Evolutionary conservation across 2,329 filamentous ascomycete genomes (phyloP), one percentile per base, ranked within the genome.

Genomic region (Ophiostoma montium): DNA sequence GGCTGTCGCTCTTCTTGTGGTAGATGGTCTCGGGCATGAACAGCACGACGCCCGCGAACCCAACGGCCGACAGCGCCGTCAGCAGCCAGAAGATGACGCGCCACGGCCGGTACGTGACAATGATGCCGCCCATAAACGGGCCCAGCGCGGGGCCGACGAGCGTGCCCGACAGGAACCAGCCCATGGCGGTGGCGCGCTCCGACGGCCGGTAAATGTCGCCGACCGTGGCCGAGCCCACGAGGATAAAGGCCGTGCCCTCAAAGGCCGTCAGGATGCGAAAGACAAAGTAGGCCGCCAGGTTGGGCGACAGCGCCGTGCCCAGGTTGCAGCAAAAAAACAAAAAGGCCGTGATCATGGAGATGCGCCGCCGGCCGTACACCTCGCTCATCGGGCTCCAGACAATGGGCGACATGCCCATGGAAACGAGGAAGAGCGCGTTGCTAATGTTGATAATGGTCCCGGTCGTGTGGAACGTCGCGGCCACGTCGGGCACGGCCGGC

Each of bases 31-130:
- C 82, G 0, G 81, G 80, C 18, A 85, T 70, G 31, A 84, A 65
- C 52, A 79, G 70, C 46, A 76, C 65, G 27, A 80, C 70, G 3
- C 77, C 65, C 0, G 76, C n/a, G 0, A 71, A 67, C 2, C 75
- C 76, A 0, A 71, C 61, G 2, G 71, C 80, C 0, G 75, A 74
- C 1, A 86, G 67, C 0, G 72, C 80, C 0, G 76, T 72, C 56
- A 85, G 80, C 1, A 86, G 67, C 76, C 80, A 85, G 63, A 85
- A 85, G 52, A 86, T 82, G 39, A 75, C 74, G 30, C 80, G 67
- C 82, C 82, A 86, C 16, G 69, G 71, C 5, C 70, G 65, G 62
- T 75, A 84, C 0, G 80, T 85, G 23, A 84, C 78, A 47, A 86
- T 81, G 23, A 84, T 76, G 16, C 80, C 82, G 53, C 80, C 73